These are phyloP conservation scores for Glaciozyma antarctica DNA, from an alignment of 768 basidiomycete species.

Conservation along the genomic window DNA sequence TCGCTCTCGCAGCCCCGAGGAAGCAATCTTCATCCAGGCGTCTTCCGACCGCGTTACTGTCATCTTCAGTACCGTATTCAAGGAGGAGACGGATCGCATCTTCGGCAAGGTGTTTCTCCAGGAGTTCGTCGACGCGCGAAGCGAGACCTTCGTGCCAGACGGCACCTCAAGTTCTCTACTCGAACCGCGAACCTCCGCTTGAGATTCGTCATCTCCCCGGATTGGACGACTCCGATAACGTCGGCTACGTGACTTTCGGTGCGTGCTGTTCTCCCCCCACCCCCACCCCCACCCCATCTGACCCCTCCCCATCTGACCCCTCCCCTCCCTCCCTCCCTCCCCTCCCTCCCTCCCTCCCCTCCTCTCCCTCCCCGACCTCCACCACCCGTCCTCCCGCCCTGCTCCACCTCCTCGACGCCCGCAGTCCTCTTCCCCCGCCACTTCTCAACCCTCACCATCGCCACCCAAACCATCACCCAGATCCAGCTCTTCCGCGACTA, in stretches of 20 bases:
- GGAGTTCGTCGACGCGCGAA: conserved; percentile 98
- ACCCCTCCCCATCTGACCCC: neutral
- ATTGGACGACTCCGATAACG: conserved; percentile 62
- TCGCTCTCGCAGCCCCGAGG: conserved; percentile 47
- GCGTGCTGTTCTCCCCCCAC: conserved; percentile 21
- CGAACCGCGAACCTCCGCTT: conserved; percentile 88
- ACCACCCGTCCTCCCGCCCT: neutral
- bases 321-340: neutral
- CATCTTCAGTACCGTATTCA: conserved; percentile 92
- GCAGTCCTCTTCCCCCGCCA: conserved; percentile 89
- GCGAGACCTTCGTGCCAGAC: conserved; percentile 85
- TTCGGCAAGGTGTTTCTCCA: conserved; percentile 98
- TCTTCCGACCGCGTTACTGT: conserved; percentile 92
- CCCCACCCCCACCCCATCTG: neutral
- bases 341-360: neutral
- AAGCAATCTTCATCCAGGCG: conserved; percentile 91
- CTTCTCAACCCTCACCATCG: conserved; percentile 61
- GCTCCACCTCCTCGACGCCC: neutral
- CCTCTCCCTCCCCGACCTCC: neutral
- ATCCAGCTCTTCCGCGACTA: conserved; percentile 97
- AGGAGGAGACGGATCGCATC: conserved; percentile 93
- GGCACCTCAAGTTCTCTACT: conserved; percentile 93
- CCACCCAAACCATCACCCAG: conserved; percentile 75
- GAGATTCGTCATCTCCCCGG: conserved; percentile 83
- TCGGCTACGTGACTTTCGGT: conserved; percentile 90